Evolutionary conservation across 2,329 filamentous ascomycete genomes (phyloP), one percentile per base, ranked within the genome.

Genomic region (Trichophyton mentagrophytes): DNA sequence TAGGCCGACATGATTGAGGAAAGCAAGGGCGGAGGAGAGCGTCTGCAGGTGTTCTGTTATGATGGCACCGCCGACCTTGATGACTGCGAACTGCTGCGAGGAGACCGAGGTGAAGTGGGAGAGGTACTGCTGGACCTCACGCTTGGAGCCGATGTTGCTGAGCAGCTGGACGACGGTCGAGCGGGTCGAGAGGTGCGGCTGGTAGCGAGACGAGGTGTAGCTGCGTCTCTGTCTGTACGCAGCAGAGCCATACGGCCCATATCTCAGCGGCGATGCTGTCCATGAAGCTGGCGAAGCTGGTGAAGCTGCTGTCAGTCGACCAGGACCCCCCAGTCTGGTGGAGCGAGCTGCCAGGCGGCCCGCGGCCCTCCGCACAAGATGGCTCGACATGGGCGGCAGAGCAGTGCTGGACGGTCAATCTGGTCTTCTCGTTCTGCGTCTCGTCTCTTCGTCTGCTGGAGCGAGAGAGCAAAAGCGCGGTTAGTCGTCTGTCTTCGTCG

Each of bases 41-140:
- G 91, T 90, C 73, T 96, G 88, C 61, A 97, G 82, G 75, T 96
- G 88, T 72, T 97, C 91, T 63, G 90, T 95, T 69, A 99, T 82
- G 69, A 97, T 96, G 65, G 92, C 93, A 64, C 92, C 93, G 64
- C 92, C 93, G 61, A 97, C 92, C 80, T 99, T 99, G 76, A 99
- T 95, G 57, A 99, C 92, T 66, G 91, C 92, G 74, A 97, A 99
- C 72, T 95, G 90, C 78, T 97, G 91, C 40, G 90, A 95, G 51
- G 90, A 93, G 64, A 96, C 91, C 38, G 91, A 96, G 67, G 88
- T 93, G 80, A 99, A 99, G 73, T 97, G 90, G 66, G 91, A 93
- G 62, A 97, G 85, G 76, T 97, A 97, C 76, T 97, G 92, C 79
- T 96, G 89, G 65, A 95, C 90, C 78, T 99, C 92, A 64, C 92